Conservation (phyloP, 352 stramenopile species). For the Phytopythium boreale region DNA sequence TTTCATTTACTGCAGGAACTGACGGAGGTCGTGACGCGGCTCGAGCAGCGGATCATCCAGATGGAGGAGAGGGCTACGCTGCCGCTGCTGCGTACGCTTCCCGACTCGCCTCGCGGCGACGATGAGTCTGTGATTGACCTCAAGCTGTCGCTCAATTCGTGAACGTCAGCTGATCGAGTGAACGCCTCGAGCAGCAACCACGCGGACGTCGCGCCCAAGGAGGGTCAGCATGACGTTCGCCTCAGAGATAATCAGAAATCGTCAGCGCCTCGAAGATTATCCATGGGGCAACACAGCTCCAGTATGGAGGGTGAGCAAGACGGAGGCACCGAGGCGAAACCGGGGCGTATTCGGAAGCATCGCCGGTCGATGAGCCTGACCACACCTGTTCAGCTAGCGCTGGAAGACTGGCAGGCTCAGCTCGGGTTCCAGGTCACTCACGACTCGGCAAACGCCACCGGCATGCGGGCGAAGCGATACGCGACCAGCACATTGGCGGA, state of each 20-base stretch:
- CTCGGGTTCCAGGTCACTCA: not conserved
- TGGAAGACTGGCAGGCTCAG: not conserved
- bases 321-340: not conserved
- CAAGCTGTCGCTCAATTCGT: constrained; percentile 1
- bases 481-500: constrained; percentile 9
- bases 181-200: constrained; percentile 5
- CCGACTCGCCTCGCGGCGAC: not conserved
- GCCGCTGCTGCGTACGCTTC: not conserved
- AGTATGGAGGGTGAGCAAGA: not conserved
- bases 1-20: constrained; percentile 8
- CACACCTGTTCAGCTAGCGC: not conserved
- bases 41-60: constrained; percentile 8
- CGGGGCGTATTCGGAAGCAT: not conserved
- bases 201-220: not conserved
- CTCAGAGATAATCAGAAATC: not conserved
- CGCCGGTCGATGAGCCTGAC: constrained; percentile 1
- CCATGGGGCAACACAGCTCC: not conserved
- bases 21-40: constrained; percentile 1
- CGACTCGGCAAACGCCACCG: not conserved
- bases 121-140: constrained; percentile 1
- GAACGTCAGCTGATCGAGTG: not conserved
- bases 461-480: not conserved
- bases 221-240: not conserved
- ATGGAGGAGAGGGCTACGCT: constrained; percentile 2
- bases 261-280: not conserved